Conservation (phyloP, 2,329 filamentous ascomycete genomes). For the Fusarium anthophilum region DNA sequence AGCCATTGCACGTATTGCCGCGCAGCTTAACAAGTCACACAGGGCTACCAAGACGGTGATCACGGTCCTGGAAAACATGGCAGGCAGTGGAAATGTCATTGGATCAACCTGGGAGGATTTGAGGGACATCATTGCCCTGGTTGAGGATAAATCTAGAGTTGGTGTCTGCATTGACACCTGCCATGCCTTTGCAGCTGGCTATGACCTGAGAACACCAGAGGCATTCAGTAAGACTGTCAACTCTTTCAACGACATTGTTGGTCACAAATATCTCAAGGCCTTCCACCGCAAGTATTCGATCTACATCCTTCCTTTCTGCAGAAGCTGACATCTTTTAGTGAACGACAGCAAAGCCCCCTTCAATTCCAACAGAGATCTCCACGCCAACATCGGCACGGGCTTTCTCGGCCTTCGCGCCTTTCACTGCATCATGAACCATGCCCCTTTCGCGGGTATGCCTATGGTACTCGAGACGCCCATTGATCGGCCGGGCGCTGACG, state of each 20-base stretch:
- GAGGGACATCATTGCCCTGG: slow-evolving; percentile 79
- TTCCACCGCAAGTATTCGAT: slow-evolving; percentile 67
- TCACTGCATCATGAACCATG: slow-evolving; percentile 88
- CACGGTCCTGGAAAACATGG: slow-evolving; percentile 95
- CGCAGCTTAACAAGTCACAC: slow-evolving; percentile 84
- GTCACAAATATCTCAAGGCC: slow-evolving; percentile 81
- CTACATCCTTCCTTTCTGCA: neutral
- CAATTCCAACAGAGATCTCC: slow-evolving; percentile 82
- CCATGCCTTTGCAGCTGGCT: slow-evolving; percentile 93
- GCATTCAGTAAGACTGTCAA: slow-evolving; percentile 78
- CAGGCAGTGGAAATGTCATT: slow-evolving; percentile 86
- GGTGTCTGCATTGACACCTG: slow-evolving; percentile 98
- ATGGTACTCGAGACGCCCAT: slow-evolving; percentile 98
- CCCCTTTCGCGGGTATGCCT: slow-evolving; percentile 78
- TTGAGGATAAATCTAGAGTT: slow-evolving; percentile 84
- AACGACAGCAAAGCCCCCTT: slow-evolving; percentile 97
- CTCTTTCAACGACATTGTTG: slow-evolving; percentile 81
- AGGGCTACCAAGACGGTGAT: slow-evolving; percentile 78
- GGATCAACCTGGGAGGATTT: slow-evolving; percentile 89
- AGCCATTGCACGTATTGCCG: slow-evolving; percentile 81
- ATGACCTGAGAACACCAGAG: slow-evolving; percentile 82
- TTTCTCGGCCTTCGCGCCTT: slow-evolving; percentile 92
- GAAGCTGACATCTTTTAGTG: slow-evolving; percentile 53
- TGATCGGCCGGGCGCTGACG: slow-evolving; percentile 72
- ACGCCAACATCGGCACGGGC: slow-evolving; percentile 96